Evolutionary conservation across 169 alveolate species (phyloP).

Genomic region (Plasmodium berghei): DNA sequence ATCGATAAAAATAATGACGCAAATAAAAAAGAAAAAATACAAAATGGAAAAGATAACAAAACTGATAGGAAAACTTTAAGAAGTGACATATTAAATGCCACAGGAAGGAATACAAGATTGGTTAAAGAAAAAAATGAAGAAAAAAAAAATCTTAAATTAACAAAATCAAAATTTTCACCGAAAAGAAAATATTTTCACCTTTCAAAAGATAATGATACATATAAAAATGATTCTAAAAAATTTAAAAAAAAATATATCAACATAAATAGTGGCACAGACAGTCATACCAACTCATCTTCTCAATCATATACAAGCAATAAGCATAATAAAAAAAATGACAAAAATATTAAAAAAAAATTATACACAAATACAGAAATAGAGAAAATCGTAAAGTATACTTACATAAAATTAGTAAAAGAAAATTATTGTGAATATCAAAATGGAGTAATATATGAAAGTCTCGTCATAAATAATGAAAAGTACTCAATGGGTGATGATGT

Average conservation of each 20-base stretch:
- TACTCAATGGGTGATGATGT: constrained; percentile 45
- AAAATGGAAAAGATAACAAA: too few relatives aligned
- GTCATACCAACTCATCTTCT: background rate
- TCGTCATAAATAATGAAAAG: constrained; percentile 14
- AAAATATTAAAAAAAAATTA: background rate
- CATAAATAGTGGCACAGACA: background rate
- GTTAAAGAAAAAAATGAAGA: too few relatives aligned
- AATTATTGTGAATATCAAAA: constrained; percentile 55
- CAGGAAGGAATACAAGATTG: too few relatives aligned
- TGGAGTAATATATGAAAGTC: constrained; percentile 49
- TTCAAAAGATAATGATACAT: too few relatives aligned
- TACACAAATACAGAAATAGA: constrained; percentile 9
- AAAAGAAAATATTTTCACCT: too few relatives aligned
- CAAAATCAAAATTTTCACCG: too few relatives aligned
- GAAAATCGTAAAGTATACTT: background rate
- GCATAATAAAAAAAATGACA: background rate
- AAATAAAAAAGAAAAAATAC: too few relatives aligned
- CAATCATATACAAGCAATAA: background rate
- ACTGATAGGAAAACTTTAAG: too few relatives aligned
- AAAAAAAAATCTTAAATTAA: too few relatives aligned
- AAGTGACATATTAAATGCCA: too few relatives aligned
- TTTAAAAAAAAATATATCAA: background rate
- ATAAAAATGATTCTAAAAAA: too few relatives aligned
- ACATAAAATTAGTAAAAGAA: constrained; percentile 2
- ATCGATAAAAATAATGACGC: too few relatives aligned